These are phyloP conservation scores for Verticillium isaacii DNA, from an alignment of 2,329 filamentous ascomycete genomes.

Conservation along the genomic window DNA sequence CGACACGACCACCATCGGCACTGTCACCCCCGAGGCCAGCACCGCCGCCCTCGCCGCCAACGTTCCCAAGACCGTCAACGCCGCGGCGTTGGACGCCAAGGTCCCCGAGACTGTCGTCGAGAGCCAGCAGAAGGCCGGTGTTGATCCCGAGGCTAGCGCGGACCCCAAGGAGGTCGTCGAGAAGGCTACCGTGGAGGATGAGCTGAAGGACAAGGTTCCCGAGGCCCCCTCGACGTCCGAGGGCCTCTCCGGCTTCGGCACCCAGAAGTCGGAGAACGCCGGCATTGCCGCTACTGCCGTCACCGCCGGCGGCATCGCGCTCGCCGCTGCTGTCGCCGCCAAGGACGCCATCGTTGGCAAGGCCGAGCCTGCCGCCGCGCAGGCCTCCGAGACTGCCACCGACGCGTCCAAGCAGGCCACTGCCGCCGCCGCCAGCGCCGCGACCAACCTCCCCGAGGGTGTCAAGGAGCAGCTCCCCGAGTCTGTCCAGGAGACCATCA, in stretches of 20 bases:
- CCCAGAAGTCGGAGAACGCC: conserved; percentile 47
- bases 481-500: conserved; percentile 43
- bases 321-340: conserved; percentile 26
- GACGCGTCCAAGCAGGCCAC: conserved; percentile 30
- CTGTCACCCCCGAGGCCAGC: conserved; percentile 51
- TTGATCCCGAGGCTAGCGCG: conserved; percentile 63
- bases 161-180: conserved; percentile 61
- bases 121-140: conserved; percentile 63
- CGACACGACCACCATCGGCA: conserved; percentile 42
- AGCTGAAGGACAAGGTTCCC: conserved; percentile 64
- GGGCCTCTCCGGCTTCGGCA: conserved; percentile 46
- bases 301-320: conserved; percentile 30
- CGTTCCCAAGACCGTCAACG: conserved; percentile 50
- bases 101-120: conserved; percentile 64
- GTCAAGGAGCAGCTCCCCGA: conserved; percentile 48
- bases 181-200: conserved; percentile 66
- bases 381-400: conserved; percentile 30
- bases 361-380: conserved; percentile 19
- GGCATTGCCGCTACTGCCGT: conserved; percentile 27
- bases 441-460: conserved; percentile 46
- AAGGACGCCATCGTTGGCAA: conserved; percentile 18
- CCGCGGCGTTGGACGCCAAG: conserved; percentile 26
- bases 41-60: conserved; percentile 65
- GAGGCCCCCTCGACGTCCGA: conserved; percentile 54
- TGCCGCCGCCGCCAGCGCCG: conserved; percentile 30